These are phyloP conservation scores for Eucalyptus globulus DNA, from an alignment of 345 rosid genomes.

Conservation along the genomic window DNA sequence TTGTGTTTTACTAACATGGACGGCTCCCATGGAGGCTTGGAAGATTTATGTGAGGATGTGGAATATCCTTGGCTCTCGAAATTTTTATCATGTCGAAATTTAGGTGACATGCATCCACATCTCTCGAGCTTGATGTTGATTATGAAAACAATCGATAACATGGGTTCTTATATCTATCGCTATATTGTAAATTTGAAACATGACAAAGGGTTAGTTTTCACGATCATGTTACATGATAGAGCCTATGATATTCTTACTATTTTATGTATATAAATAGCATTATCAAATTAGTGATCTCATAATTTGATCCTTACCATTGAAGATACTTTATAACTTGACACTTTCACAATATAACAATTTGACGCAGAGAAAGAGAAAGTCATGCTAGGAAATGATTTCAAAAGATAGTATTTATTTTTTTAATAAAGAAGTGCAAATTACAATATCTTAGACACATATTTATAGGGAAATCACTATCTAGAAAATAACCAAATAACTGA, in stretches of 20 bases:
- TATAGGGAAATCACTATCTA: accelerated
- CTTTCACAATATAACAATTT: not conserved
- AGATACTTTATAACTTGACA: not conserved
- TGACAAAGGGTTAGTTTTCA: not conserved
- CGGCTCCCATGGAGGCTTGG: not conserved
- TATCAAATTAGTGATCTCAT: not conserved
- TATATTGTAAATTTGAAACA: not conserved
- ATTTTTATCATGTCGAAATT: not conserved
- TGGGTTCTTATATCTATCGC: not conserved
- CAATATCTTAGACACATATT: accelerated
- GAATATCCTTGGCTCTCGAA: not conserved
- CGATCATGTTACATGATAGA: not conserved
- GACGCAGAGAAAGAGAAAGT: accelerated
- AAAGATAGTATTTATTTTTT: too few species aligned
- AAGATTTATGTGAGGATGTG: not conserved
- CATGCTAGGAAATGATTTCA: too few species aligned
- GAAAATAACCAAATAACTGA: too few species aligned
- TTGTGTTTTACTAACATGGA: not conserved
- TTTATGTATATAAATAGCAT: not conserved
- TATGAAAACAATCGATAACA: not conserved
- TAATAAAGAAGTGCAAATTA: too few species aligned
- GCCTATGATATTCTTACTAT: not conserved
- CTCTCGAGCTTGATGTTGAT: not conserved
- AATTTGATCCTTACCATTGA: too few species aligned
- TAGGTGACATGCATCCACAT: not conserved